Conservation (phyloP, 441 rosid species). For the Cnidoscolus chayamansa region DNA sequence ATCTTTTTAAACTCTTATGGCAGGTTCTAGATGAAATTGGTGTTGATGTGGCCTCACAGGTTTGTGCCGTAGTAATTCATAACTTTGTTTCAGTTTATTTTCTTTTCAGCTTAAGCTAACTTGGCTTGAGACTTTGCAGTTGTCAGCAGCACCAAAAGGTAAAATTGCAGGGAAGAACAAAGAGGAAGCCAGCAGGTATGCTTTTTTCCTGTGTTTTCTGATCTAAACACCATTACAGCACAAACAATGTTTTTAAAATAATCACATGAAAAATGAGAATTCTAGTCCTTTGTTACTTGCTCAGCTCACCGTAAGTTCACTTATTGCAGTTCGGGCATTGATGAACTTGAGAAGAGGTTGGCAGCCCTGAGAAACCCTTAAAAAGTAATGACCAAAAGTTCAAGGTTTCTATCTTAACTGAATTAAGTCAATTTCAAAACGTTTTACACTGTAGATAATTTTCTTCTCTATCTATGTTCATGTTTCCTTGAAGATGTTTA, state of each 20-base stretch:
- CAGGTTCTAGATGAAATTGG: conserved; percentile 98
- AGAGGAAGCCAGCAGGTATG: conserved; percentile 64
- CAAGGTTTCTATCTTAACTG: neutral
- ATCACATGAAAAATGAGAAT: neutral
- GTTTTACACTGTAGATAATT: conserved; percentile 25
- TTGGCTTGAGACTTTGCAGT: conserved; percentile 40
- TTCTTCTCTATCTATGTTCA: neutral
- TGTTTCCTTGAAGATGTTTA: conserved; percentile 4
- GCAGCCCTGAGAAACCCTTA: conserved; percentile 76
- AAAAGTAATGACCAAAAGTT: conserved; percentile 18
- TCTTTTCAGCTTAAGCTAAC: conserved; percentile 19
- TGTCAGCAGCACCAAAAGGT: conserved; percentile 77
- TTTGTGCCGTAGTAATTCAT: conserved; percentile 27
- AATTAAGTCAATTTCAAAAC: conserved; percentile 1
- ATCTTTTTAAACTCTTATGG: conserved; percentile 8
- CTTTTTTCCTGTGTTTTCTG: neutral
- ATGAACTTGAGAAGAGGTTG: conserved; percentile 84
- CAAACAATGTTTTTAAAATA: neutral
- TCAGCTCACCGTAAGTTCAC: conserved; percentile 3
- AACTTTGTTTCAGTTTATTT: conserved; percentile 12
- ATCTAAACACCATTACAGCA: too few species aligned
- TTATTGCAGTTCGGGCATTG: conserved; percentile 58
- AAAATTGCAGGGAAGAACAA: conserved; percentile 65
- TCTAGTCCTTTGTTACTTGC: neutral
- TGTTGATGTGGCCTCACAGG: conserved; percentile 92